A percentile compares a stretch with the other conserved stretches of the same genome.
These are phyloP conservation scores for Microsporum ferrugineum DNA, from an alignment of 2,329 filamentous ascomycete species.

Conservation along the genomic window DNA sequence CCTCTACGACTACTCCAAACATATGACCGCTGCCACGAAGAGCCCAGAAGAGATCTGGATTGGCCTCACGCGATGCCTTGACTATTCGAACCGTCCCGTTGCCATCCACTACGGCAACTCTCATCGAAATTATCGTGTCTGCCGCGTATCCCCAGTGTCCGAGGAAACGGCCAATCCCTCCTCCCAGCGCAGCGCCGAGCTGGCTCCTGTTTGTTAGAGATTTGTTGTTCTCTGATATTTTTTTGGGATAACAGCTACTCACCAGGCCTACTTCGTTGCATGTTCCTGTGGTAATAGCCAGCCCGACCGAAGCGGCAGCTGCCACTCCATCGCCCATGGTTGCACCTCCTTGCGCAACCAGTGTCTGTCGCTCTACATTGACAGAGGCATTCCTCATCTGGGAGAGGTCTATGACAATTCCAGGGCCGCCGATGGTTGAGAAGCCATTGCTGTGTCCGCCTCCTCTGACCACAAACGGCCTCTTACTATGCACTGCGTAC, in stretches of 20 bases:
- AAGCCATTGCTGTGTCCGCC: slow-evolving; percentile 7
- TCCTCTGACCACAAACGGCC: background rate
- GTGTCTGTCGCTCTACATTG: background rate
- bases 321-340: slow-evolving; percentile 2
- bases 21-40: slow-evolving; percentile 27
- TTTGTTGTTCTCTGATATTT: background rate
- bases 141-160: slow-evolving; percentile 4
- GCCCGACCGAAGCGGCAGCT: slow-evolving; percentile 1
- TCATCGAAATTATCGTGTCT: slow-evolving; percentile 2
- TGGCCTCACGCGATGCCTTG: slow-evolving; percentile 15
- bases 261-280: slow-evolving; percentile 5
- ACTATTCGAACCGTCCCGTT: slow-evolving; percentile 15
- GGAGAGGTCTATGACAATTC: slow-evolving; percentile 5
- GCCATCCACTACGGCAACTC: background rate
- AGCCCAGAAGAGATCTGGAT: slow-evolving; percentile 28
- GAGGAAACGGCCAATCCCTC: slow-evolving; percentile 1
- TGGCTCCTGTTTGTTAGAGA: background rate
- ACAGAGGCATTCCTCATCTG: slow-evolving; percentile 2
- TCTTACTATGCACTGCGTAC: background rate
- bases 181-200: slow-evolving; percentile 4
- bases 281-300: slow-evolving; percentile 3
- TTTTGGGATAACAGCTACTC: background rate
- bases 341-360: background rate
- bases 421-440: slow-evolving; percentile 1
- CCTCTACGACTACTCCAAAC: slow-evolving; percentile 22